Conservation (phyloP, 768 basidiomycete species). For the Naganishia antarctica region DNA sequence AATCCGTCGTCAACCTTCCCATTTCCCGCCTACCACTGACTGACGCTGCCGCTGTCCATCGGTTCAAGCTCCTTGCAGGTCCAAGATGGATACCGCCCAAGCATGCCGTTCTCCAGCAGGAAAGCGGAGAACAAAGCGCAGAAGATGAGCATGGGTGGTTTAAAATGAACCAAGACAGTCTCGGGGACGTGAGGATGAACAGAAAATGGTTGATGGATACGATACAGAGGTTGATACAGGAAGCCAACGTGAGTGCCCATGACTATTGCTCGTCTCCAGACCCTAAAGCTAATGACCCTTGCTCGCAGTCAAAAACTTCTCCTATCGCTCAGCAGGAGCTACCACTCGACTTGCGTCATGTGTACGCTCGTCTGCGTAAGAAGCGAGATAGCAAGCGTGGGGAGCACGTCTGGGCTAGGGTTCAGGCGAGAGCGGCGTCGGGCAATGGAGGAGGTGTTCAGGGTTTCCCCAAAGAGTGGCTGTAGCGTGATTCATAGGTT, state of each 20-base stretch:
- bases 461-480: slow-evolving; percentile 84
- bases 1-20: slow-evolving; percentile 23
- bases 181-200: slow-evolving; percentile 76
- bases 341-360: slow-evolving; percentile 76
- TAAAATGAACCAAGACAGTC: slow-evolving; percentile 86
- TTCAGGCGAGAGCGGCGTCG: slow-evolving; percentile 56
- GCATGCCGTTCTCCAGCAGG: slow-evolving; percentile 58
- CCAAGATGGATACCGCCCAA: slow-evolving; percentile 75
- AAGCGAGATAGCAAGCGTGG: slow-evolving; percentile 63
- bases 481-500: slow-evolving; percentile 41
- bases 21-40: slow-evolving; percentile 68
- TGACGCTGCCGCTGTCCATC: slow-evolving; percentile 65
- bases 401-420: slow-evolving; percentile 28
- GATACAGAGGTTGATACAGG: slow-evolving; percentile 68
- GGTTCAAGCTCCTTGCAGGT: slow-evolving; percentile 82
- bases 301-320: slow-evolving; percentile 41
- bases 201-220: slow-evolving; percentile 89
- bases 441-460: slow-evolving; percentile 60
- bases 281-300: slow-evolving; percentile 27
- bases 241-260: slow-evolving; percentile 67
- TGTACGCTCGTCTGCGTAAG: slow-evolving; percentile 67
- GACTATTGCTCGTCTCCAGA: neutral
- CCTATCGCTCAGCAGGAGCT: slow-evolving; percentile 56
- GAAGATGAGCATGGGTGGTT: slow-evolving; percentile 65
- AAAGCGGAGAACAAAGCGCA: slow-evolving; percentile 26